Base-by-base conservation (phyloP, 129 eudicot genomes). In the Smallanthus sonchifolius region DNA sequence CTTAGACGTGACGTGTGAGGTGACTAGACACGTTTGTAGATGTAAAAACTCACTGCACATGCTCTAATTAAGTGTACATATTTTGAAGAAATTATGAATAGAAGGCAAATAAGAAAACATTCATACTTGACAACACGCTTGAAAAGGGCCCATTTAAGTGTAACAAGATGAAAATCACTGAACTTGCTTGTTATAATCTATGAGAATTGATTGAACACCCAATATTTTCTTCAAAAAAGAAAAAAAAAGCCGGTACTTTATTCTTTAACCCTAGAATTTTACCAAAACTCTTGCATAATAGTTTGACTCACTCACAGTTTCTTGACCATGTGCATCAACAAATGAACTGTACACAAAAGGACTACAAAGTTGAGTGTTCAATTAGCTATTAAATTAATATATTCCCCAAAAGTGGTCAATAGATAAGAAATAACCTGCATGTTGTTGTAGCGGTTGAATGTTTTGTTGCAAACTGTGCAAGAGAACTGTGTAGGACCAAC, bases 401-500 rank as follows among this genome's bases (percentile, higher is more conserved):
- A 17, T 20, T 52, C 20, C 9, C 7, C 34, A 20, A 56, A 56
- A 24, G 15, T 20, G 7, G 4, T 28, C 7, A 59, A 30, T 30
- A 30, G 8, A 6, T 8, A 10, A 59, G 56, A 14, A 54, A 54
- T 24, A 56, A 83, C 97, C 96, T 92, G 97, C 96, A 92, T 92
- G 83, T 89, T 89, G 85, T 89, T 89, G 85, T 81, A 86, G 64
- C 95, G 83, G 79, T 83, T 86, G 84, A 88, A 91, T 55, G 90
- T 86, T 67, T 88, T 91, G 76, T 68, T 72, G 83, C 97, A 92
- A 47, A 92, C 96, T 37, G 91, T 74, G 85, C 97, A 92, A 79
- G 96, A 83, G 68, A 87, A 92, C 39, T 92, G 97, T 36, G 97
- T 89, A 9, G 97, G 96, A 20, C 97, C 97, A 34, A 92, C 91